Evolutionary conservation across 1,284 basidiomycete species (phyloP).

Genomic region (Sutorius eximius): DNA sequence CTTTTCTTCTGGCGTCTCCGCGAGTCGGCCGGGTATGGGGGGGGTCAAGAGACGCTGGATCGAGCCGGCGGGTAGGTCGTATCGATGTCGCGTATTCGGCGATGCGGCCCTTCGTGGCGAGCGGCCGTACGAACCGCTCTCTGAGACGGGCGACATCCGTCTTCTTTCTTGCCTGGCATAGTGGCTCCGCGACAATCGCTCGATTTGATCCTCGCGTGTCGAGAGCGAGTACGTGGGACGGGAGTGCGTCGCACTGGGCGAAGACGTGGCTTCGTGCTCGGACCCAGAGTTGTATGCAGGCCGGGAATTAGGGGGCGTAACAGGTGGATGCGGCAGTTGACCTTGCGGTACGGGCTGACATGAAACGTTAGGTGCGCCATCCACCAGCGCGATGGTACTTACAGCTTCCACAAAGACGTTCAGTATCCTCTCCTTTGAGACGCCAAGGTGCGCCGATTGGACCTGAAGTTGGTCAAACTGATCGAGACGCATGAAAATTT

Average conservation of each 20-base stretch:
- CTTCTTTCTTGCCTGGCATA: slow-evolving; percentile 14
- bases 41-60: slow-evolving; percentile 20
- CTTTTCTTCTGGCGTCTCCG: slow-evolving; percentile 37
- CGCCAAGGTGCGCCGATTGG: slow-evolving; percentile 46
- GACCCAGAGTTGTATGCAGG: slow-evolving; percentile 16
- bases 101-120: slow-evolving; percentile 14
- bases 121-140: slow-evolving; percentile 18
- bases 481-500: slow-evolving; percentile 64
- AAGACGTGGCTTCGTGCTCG: slow-evolving; percentile 16
- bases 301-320: slow-evolving; percentile 15
- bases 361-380: slow-evolving; percentile 7
- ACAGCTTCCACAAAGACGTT: slow-evolving; percentile 53
- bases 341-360: slow-evolving; percentile 32
- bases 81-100: slow-evolving; percentile 4
- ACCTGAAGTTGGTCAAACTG: slow-evolving; percentile 48
- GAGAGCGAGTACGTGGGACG: slow-evolving; percentile 10
- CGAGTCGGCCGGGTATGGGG: slow-evolving; percentile 27
- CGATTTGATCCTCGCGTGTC: slow-evolving; percentile 31
- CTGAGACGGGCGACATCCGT: slow-evolving; percentile 18
- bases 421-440: slow-evolving; percentile 47
- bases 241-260: neutral
- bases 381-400: slow-evolving; percentile 11
- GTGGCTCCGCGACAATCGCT: slow-evolving; percentile 27
- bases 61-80: neutral
- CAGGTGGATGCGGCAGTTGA: slow-evolving; percentile 32